phyloP scores from a whole-genome alignment of 139 green algal genomes.

The Parachlorella kessleri region DNA sequence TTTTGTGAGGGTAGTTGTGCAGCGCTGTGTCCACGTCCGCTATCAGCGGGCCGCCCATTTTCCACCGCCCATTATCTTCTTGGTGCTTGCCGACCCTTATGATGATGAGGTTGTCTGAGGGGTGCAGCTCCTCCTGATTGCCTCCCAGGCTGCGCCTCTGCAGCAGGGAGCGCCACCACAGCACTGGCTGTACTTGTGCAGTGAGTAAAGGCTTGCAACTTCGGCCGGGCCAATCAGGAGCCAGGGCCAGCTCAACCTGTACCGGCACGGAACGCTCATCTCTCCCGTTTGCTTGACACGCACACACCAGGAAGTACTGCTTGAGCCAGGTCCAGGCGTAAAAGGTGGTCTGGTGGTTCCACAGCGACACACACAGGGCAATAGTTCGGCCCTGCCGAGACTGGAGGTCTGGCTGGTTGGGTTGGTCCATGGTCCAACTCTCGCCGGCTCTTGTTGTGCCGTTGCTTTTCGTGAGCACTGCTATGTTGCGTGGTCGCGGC shows the following conservation, averaged over 20 bases:
- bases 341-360: conserved; percentile 33
- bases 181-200: too few relatives aligned
- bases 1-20: conserved; percentile 12
- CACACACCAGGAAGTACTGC: conserved; percentile 56
- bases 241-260: too few relatives aligned
- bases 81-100: conserved; percentile 40
- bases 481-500: too few relatives aligned
- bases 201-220: too few relatives aligned
- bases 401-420: background rate
- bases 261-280: too few relatives aligned
- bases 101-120: conserved; percentile 44
- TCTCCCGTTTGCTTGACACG: too few relatives aligned
- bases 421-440: background rate
- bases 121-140: background rate
- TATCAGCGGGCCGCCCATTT: conserved; percentile 30
- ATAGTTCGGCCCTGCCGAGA: background rate
- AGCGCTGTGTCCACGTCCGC: conserved; percentile 33
- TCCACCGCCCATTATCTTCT: conserved; percentile 29
- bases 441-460: too few relatives aligned
- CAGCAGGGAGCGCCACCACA: background rate
- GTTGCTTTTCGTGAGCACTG: too few relatives aligned
- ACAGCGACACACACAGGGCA: conserved; percentile 26
- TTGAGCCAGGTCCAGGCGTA: conserved; percentile 51
- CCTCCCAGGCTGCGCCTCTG: background rate
- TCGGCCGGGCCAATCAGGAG: too few relatives aligned